phyloP scores from a whole-genome alignment of 805 yeast species.

The Wickerhamomyces chambardii region DNA sequence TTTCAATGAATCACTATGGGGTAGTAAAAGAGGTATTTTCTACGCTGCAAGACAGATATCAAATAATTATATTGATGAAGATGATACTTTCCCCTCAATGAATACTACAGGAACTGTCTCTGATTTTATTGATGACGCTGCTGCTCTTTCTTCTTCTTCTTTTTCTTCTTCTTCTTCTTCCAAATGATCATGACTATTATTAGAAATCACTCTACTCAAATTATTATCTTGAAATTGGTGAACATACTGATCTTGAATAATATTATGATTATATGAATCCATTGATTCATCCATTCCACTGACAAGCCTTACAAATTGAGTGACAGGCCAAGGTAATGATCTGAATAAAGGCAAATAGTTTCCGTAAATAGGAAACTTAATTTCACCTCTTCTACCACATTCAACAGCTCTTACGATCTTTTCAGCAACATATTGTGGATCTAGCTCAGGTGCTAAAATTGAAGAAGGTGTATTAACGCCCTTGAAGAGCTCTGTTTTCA shows the following conservation, averaged over 20 bases:
- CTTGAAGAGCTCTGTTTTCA: constrained; percentile 65
- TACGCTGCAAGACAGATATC: constrained; percentile 49
- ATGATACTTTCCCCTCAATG: no score
- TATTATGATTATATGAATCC: constrained; percentile 15
- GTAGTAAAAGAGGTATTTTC: constrained; percentile 23
- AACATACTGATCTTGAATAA: background rate
- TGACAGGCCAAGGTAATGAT: constrained; percentile 61
- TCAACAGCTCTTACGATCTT: constrained; percentile 46
- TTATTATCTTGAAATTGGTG: background rate
- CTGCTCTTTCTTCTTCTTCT: no score
- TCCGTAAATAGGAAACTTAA: constrained; percentile 71
- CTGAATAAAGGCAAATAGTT: constrained; percentile 64
- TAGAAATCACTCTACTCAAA: background rate
- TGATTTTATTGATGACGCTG: background rate
- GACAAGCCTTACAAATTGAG: constrained; percentile 27
- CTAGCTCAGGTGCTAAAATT: constrained; percentile 74
- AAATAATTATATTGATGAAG: constrained; percentile 39
- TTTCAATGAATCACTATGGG: constrained; percentile 37
- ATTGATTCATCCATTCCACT: constrained; percentile 40
- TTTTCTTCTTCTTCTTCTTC: no score
- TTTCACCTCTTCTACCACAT: constrained; percentile 56
- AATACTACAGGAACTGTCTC: no score
- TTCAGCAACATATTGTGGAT: constrained; percentile 56
- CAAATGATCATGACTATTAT: no score
- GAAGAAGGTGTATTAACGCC: constrained; percentile 68